phyloP scores from a whole-genome alignment of 2,329 filamentous ascomycete species.

The Juglanconis juglandina region DNA sequence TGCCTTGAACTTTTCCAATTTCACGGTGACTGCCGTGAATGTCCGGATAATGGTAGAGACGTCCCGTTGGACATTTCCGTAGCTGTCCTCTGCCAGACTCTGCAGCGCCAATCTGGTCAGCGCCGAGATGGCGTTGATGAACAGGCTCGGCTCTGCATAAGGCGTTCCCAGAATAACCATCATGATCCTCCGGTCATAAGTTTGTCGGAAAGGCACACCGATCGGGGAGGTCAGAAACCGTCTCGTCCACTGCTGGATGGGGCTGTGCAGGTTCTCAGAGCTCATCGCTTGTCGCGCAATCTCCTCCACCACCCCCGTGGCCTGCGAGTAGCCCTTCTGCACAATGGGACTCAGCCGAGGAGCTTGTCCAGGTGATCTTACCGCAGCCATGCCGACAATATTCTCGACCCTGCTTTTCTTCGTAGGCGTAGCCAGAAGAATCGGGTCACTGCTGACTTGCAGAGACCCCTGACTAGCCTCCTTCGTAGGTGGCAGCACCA shows the following conservation, averaged over 20 bases:
- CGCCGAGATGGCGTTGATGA: slow-evolving; percentile 69
- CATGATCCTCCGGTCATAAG: slow-evolving; percentile 62
- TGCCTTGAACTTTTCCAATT: slow-evolving; percentile 65
- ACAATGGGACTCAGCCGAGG: slow-evolving; percentile 50
- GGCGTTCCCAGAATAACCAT: slow-evolving; percentile 71
- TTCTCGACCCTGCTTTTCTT: slow-evolving; percentile 44
- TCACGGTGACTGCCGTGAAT: slow-evolving; percentile 65
- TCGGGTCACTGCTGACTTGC: slow-evolving; percentile 31
- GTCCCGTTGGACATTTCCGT: slow-evolving; percentile 81
- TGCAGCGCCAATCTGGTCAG: slow-evolving; percentile 66
- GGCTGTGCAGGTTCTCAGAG: slow-evolving; percentile 44
- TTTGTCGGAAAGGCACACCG: slow-evolving; percentile 67
- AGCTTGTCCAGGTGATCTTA: slow-evolving; percentile 45
- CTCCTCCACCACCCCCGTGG: slow-evolving; percentile 46
- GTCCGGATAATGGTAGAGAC: slow-evolving; percentile 71
- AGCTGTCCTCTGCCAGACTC: slow-evolving; percentile 76
- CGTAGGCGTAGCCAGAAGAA: slow-evolving; percentile 38
- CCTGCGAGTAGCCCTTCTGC: slow-evolving; percentile 46
- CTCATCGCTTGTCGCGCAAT: slow-evolving; percentile 54
- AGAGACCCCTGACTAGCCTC: slow-evolving; percentile 20
- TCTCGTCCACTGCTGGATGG: slow-evolving; percentile 46
- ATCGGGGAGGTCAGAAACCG: slow-evolving; percentile 49
- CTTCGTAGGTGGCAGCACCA: slow-evolving; percentile 37
- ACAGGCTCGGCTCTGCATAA: slow-evolving; percentile 64
- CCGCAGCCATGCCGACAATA: slow-evolving; percentile 37